Base-by-base conservation (phyloP, 352 stramenopile species). In the Phytophthora hybrid region DNA sequence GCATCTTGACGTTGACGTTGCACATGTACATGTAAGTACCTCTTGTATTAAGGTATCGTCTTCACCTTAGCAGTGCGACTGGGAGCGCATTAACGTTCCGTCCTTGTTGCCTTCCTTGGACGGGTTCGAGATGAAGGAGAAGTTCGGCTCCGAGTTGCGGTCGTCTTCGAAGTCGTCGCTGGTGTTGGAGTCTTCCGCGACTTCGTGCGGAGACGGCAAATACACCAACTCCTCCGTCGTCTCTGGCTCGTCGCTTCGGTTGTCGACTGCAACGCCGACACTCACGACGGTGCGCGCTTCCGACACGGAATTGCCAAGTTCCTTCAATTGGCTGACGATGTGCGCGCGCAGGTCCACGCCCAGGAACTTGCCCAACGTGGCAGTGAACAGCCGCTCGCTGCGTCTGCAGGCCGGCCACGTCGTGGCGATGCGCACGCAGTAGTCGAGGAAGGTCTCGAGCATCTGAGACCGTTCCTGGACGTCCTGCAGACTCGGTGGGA, bases 361-460 rank as follows among this genome's bases (percentile, higher is more conserved):
- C 3, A 91, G 59, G 54, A 93, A 93, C 64, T 82, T 81, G 47
- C 85, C 81, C 54, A 93, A 37, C 4, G 81, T 66, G 31, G 69
- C 37, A 5, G 66, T 63, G 57, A 84, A 84, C 62, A 85, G 56
- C 67, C 77, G 68, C 49, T 81, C 76, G 54, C 81, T 84, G n/a
- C 84, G 84, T 14, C 76, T 71, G 32, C 85, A 93, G 21, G 84
- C 81, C 11, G 71, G 51, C 85, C 81, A 90, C 37, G 78, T 62
- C 3, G 76, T 74, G 26, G 87, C 63, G 29, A 85, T 58, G 3
- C 62, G 71, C 6, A 85, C 53, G 34, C 74, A 87, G 34, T 78
- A 63, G 41, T 80, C 62, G 10, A 93, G 74, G 37, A 91, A 93
- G 1, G 54, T 61, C 59, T 91, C 84, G 5, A 93, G 81, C 68